Evolutionary conservation across 1,284 basidiomycete species (phyloP).

Genomic region (Trametes hirsuta): DNA sequence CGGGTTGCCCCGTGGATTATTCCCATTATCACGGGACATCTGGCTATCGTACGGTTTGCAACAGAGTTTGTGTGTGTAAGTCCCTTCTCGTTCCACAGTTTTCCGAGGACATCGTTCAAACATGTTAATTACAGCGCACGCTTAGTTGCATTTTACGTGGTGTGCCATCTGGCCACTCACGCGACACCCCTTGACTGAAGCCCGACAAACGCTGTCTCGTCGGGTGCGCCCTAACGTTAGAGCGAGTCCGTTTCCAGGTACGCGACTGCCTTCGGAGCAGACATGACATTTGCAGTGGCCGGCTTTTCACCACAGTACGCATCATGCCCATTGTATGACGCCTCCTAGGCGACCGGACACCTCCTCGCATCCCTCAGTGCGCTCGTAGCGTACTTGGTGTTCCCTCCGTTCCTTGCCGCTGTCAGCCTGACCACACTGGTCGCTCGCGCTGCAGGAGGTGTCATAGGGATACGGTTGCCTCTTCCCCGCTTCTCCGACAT

Average conservation of each 20-base stretch:
- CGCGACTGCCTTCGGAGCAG: neutral
- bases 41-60: no score
- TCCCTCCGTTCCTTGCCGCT: neutral
- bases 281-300: no score
- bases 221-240: neutral
- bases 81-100: no score
- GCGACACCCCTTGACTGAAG: neutral
- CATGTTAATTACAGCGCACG: no score
- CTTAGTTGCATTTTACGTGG: no score
- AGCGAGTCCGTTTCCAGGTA: neutral
- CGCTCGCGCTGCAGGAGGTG: neutral
- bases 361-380: neutral
- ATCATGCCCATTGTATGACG: neutral
- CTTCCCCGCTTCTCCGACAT: neutral
- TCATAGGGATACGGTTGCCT: constrained; percentile 1
- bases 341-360: neutral
- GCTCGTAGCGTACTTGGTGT: neutral
- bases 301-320: no score
- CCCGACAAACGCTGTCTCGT: neutral
- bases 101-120: no score
- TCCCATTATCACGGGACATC: no score
- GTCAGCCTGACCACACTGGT: no score
- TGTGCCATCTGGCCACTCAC: neutral
- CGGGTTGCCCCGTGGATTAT: no score
- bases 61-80: no score